Conservation (phyloP, 495 filamentous ascomycete species). For the Cercophora samala region DNA sequence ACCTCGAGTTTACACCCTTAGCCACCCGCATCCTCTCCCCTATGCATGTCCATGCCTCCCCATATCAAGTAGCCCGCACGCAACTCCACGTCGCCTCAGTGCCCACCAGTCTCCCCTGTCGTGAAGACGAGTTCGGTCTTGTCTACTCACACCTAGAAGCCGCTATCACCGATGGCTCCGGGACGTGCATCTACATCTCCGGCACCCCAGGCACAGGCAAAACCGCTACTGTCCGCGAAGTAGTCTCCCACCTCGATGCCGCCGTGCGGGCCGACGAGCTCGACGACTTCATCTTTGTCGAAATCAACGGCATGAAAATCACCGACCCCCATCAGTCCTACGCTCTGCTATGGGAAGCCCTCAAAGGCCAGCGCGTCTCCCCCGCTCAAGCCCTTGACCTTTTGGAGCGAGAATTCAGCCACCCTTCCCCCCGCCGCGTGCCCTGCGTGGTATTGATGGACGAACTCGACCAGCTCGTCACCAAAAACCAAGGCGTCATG, state of each 20-base stretch:
- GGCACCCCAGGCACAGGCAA: slow-evolving; percentile 98
- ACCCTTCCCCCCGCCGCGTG: slow-evolving; percentile 82
- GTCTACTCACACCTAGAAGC: slow-evolving; percentile 93
- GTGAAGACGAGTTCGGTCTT: slow-evolving; percentile 83
- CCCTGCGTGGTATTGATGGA: slow-evolving; percentile 99
- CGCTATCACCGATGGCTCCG: slow-evolving; percentile 89
- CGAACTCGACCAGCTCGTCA: slow-evolving; percentile 96
- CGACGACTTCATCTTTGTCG: slow-evolving; percentile 98
- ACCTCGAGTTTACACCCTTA: slow-evolving; percentile 91
- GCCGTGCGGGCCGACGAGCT: slow-evolving; percentile 86
- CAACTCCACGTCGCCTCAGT: slow-evolving; percentile 91
- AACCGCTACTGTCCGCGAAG: slow-evolving; percentile 95
- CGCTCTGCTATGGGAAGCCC: slow-evolving; percentile 89
- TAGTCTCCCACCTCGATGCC: slow-evolving; percentile 80
- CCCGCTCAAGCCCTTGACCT: slow-evolving; percentile 88
- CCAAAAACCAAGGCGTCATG: slow-evolving; percentile 97
- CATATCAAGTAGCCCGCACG: slow-evolving; percentile 86
- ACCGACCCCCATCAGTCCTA: slow-evolving; percentile 98
- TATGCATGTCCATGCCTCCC: slow-evolving; percentile 70
- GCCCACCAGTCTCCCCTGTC: slow-evolving; percentile 82
- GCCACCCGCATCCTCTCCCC: slow-evolving; percentile 83
- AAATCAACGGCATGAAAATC: slow-evolving; percentile 99
- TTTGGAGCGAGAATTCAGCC: slow-evolving; percentile 84
- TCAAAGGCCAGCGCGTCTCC: slow-evolving; percentile 88
- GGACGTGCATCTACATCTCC: slow-evolving; percentile 98